These are phyloP conservation scores for Blastomyces emzantsi DNA, from an alignment of 2,329 filamentous ascomycete species.

Conservation along the genomic window DNA sequence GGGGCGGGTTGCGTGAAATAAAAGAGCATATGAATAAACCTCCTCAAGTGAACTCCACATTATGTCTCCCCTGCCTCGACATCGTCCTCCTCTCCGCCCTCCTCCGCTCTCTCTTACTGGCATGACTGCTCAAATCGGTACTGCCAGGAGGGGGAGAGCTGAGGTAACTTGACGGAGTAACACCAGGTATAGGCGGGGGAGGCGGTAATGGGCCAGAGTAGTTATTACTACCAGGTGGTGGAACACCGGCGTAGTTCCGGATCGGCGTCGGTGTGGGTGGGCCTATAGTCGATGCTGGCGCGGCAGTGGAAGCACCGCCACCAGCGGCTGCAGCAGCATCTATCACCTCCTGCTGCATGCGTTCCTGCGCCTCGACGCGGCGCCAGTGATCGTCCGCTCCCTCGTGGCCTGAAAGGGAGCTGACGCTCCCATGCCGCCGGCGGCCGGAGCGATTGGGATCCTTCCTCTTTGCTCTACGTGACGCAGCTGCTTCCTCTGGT, in stretches of 20 bases:
- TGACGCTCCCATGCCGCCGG: conserved; percentile 34
- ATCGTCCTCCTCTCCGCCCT: conserved; percentile 46
- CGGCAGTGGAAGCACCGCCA: conserved; percentile 21
- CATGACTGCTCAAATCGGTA: conserved; percentile 44
- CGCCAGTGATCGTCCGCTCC: conserved; percentile 38
- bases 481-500: conserved; percentile 53
- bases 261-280: conserved; percentile 5
- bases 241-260: background rate
- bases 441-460: conserved; percentile 38
- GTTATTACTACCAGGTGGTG: background rate
- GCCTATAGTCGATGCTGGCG: conserved; percentile 17
- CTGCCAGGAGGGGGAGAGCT: conserved; percentile 34
- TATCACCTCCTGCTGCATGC: conserved; percentile 39
- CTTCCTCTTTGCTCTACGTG: conserved; percentile 46
- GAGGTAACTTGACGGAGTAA: conserved; percentile 31
- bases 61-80: conserved; percentile 36
- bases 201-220: conserved; percentile 27
- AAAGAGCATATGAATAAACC: background rate
- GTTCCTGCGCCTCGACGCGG: conserved; percentile 42
- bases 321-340: conserved; percentile 26
- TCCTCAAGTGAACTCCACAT: conserved; percentile 42
- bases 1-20: background rate
- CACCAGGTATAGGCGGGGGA: conserved; percentile 34
- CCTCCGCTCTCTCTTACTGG: conserved; percentile 45
- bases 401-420: conserved; percentile 36